phyloP scores from a whole-genome alignment of 1,284 basidiomycete genomes.

The Trametes versicolor region DNA sequence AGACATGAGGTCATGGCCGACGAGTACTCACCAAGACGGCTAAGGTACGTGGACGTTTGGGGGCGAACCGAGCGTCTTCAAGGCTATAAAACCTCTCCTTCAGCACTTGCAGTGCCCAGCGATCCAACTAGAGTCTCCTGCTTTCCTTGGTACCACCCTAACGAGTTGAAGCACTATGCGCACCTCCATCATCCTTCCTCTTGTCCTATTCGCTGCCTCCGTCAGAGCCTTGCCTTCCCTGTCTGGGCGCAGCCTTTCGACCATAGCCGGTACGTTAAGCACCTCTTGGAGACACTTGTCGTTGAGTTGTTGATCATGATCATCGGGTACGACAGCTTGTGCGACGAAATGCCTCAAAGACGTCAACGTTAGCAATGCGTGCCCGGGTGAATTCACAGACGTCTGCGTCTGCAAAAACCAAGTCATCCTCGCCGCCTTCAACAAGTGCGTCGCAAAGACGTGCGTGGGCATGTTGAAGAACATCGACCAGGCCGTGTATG shows the following conservation, averaged over 20 bases:
- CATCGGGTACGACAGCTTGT: neutral
- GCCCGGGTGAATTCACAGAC: neutral
- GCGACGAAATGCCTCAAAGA: neutral
- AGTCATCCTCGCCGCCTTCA: neutral
- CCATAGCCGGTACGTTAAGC: neutral
- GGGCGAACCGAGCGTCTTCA: too few species aligned
- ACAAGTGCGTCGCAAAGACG: neutral
- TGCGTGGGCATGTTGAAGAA: neutral
- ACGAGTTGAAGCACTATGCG: neutral
- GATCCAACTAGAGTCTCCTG: too few species aligned
- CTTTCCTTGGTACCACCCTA: neutral
- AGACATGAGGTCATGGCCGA: too few species aligned
- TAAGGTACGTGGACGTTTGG: too few species aligned
- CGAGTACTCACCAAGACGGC: too few species aligned
- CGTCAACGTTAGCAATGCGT: neutral
- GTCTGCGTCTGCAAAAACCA: conserved; percentile 5
- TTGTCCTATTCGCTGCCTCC: neutral
- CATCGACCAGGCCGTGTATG: neutral
- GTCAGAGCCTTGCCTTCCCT: neutral
- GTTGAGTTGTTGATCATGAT: neutral
- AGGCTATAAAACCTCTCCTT: neutral
- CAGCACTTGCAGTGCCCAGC: too few species aligned
- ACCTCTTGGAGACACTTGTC: neutral
- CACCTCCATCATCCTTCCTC: neutral
- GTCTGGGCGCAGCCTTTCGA: neutral